Evolutionary conservation across 805 yeast species (phyloP).

Genomic region (Candida argentea): DNA sequence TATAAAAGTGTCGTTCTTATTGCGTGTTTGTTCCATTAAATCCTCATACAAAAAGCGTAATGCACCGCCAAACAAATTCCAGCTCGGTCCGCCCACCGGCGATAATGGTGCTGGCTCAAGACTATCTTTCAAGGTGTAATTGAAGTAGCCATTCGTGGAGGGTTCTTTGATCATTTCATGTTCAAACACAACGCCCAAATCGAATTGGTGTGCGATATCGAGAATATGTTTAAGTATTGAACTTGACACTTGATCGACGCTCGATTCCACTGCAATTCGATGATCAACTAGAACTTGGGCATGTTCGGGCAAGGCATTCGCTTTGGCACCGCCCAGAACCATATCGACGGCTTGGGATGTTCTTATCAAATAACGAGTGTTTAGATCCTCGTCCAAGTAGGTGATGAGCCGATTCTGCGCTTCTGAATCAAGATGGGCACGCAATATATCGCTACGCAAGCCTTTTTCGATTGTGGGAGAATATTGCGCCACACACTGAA

Average conservation of each 20-base stretch:
- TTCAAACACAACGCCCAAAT: constrained; percentile 24
- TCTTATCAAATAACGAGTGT: constrained; percentile 26
- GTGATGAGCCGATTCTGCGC: constrained; percentile 30
- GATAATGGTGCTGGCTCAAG: constrained; percentile 32
- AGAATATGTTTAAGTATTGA: constrained; percentile 22
- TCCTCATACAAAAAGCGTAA: constrained; percentile 30
- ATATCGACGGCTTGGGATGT: constrained; percentile 43
- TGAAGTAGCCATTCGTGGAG: constrained; percentile 22
- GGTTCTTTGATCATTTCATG: constrained; percentile 14
- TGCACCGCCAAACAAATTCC: constrained; percentile 28
- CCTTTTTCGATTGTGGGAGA: constrained; percentile 21
- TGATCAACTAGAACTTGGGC: constrained; percentile 35
- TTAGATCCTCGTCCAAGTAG: constrained; percentile 16
- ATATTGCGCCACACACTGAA: constrained; percentile 39
- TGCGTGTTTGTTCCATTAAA: constrained; percentile 14
- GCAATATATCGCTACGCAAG: constrained; percentile 27
- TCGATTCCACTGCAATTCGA: constrained; percentile 36
- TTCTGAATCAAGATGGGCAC: constrained; percentile 21
- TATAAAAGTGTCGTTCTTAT: constrained; percentile 14
- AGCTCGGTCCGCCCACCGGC: constrained; percentile 20
- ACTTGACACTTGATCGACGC: constrained; percentile 20
- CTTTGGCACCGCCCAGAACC: constrained; percentile 38
- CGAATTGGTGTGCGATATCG: constrained; percentile 24
- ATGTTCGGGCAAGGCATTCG: constrained; percentile 41
- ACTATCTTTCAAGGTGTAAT: constrained; percentile 14